A percentile compares a stretch with the other conserved stretches of the same genome.
These are phyloP conservation scores for Epicoccum sorghinum DNA, from an alignment of 2,329 filamentous ascomycete genomes.

Conservation along the genomic window DNA sequence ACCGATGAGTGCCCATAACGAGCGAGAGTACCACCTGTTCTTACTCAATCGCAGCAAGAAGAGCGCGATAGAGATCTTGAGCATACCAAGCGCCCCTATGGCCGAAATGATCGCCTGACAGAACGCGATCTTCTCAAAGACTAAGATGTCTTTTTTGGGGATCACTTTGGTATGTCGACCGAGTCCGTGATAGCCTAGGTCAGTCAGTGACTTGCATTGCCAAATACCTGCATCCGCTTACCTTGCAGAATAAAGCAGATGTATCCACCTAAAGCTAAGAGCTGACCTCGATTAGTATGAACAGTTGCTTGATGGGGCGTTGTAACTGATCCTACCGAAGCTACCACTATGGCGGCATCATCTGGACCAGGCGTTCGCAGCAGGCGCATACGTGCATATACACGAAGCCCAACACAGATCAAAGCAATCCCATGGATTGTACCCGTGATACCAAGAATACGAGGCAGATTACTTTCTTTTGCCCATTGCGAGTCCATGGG, in stretches of 20 bases:
- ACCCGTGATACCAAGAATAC: not conserved
- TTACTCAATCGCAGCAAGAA: not conserved
- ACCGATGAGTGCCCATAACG: not conserved
- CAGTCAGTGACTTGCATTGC: too few relatives aligned
- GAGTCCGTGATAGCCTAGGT: not conserved
- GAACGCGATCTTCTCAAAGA: not conserved
- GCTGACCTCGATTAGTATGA: not conserved
- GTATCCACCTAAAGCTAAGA: not conserved
- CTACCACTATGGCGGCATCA: not conserved
- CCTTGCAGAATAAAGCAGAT: not conserved
- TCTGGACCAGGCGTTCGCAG: not conserved
- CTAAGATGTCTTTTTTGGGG: not conserved
- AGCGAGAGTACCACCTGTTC: not conserved
- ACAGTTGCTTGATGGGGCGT: too few relatives aligned
- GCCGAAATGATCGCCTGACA: not conserved
- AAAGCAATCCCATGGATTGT: not conserved
- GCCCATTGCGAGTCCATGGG: not conserved
- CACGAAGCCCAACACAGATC: not conserved
- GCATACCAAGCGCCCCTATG: not conserved
- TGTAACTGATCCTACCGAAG: not conserved
- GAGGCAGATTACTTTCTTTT: not conserved
- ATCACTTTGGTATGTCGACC: not conserved
- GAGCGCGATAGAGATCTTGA: not conserved
- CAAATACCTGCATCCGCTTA: too few relatives aligned
- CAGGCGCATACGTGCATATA: not conserved